These are phyloP conservation scores for Cenchrus purpureus DNA, from an alignment of 176 grass and related monocot genomes.

Conservation along the genomic window DNA sequence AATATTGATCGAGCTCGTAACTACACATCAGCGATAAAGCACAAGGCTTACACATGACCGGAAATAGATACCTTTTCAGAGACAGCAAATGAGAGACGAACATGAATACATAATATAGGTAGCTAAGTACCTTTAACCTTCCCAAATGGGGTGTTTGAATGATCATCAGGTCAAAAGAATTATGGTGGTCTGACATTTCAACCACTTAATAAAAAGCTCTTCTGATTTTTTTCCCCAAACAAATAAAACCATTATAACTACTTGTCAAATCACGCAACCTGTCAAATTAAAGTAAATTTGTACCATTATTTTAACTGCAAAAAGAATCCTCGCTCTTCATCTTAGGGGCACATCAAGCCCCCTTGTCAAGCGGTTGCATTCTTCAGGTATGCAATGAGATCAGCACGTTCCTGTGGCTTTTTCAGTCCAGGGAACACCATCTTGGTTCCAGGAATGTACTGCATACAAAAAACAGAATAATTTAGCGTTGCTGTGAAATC, in stretches of 20 bases:
- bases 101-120: background rate
- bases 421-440: constrained; percentile 99
- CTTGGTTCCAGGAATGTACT: constrained; percentile 99
- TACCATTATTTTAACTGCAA: constrained; percentile 26
- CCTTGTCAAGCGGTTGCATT: constrained; percentile 49
- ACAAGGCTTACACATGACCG: no score
- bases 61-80: background rate
- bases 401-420: constrained; percentile 89
- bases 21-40: background rate
- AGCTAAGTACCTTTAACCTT: background rate
- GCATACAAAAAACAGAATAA: constrained; percentile 4
- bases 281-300: background rate
- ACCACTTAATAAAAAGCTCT: background rate
- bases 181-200: background rate
- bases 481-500: background rate
- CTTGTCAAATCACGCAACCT: background rate
- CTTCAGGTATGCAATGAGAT: constrained; percentile 95
- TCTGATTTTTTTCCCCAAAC: background rate
- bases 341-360: background rate
- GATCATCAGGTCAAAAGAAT: background rate
- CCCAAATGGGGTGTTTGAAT: background rate
- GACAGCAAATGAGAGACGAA: background rate
- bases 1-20: background rate
- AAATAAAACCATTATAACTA: constrained; percentile 15
- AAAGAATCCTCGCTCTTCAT: constrained; percentile 6